Percentiles rank a stretch among this genome's conserved stretches.
These are phyloP conservation scores for Chrysophaeum taylorii DNA, from an alignment of 352 stramenopile species.

Conservation along the genomic window DNA sequence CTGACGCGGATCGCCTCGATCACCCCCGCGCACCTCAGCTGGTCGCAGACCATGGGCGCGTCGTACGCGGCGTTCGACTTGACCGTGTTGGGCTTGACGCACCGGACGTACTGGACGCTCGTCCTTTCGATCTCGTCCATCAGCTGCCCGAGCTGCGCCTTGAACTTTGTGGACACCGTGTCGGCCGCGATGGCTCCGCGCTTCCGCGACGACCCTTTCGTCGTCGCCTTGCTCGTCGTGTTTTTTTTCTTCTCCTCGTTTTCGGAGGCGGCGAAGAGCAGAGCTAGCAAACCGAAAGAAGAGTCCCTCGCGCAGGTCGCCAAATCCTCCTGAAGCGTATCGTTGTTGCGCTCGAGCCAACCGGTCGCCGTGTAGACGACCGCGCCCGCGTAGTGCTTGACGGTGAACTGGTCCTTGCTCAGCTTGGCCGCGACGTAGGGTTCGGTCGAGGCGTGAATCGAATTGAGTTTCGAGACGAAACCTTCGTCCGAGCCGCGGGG, in stretches of 20 bases:
- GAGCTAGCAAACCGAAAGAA: slow-evolving; percentile 19
- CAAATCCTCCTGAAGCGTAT: slow-evolving; percentile 78
- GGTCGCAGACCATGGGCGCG: slow-evolving; percentile 62
- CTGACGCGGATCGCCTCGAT: slow-evolving; percentile 79
- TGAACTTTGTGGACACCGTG: slow-evolving; percentile 50
- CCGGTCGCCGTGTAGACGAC: slow-evolving; percentile 80
- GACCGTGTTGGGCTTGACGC: slow-evolving; percentile 84
- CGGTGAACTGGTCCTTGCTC: slow-evolving; percentile 70
- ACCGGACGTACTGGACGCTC: slow-evolving; percentile 77
- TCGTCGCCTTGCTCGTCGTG: slow-evolving; percentile 26
- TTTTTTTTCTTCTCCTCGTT: slow-evolving; percentile 15
- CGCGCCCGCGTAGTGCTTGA: slow-evolving; percentile 83
- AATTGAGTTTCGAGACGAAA: slow-evolving; percentile 27
- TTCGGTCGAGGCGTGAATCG: neutral
- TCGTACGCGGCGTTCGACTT: slow-evolving; percentile 77
- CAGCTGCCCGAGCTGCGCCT: slow-evolving; percentile 34
- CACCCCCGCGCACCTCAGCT: slow-evolving; percentile 78
- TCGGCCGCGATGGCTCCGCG: slow-evolving; percentile 17
- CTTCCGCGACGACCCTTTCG: neutral
- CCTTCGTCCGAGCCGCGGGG: slow-evolving; percentile 37
- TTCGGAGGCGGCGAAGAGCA: slow-evolving; percentile 28
- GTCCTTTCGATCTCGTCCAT: slow-evolving; percentile 41
- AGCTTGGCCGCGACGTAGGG: neutral
- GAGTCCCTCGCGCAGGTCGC: slow-evolving; percentile 49
- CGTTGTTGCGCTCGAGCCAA: slow-evolving; percentile 89